Conservation (phyloP, 2,329 filamentous ascomycete genomes). For the Chaetomiaceae sp. region DNA sequence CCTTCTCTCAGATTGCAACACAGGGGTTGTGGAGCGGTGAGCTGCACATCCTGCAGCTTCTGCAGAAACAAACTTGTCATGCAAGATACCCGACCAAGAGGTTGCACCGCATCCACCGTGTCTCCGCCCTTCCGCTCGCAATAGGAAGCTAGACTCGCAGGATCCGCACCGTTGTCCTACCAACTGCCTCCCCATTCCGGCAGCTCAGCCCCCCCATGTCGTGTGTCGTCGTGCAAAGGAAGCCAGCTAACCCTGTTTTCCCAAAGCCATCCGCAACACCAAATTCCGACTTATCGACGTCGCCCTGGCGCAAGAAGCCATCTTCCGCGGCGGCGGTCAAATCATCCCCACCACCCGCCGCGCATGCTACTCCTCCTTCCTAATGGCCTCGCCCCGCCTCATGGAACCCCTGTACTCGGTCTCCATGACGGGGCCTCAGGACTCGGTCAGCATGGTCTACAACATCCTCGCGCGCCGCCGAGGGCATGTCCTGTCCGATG, state of each 20-base stretch:
- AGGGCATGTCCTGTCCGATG: conserved; percentile 91
- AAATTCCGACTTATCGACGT: conserved; percentile 97
- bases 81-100: background rate
- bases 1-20: background rate
- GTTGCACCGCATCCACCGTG: conserved; percentile 4
- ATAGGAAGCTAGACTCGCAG: background rate
- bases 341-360: conserved; percentile 93
- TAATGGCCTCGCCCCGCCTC: conserved; percentile 91
- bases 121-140: background rate
- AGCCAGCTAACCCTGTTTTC: background rate
- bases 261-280: conserved; percentile 86
- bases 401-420: conserved; percentile 97
- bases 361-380: conserved; percentile 91
- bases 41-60: conserved; percentile 4
- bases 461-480: conserved; percentile 83
- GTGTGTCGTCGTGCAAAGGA: too few species aligned
- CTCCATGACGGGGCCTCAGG: conserved; percentile 87
- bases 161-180: background rate
- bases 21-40: conserved; percentile 10
- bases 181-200: background rate
- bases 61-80: conserved; percentile 9
- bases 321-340: conserved; percentile 91
- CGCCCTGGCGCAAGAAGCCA: conserved; percentile 79
- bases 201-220: background rate
- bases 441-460: conserved; percentile 83